Evolutionary conservation across 257 asterid genomes (phyloP), one percentile per base, ranked within the genome.

Genomic region (Gentiana straminea): DNA sequence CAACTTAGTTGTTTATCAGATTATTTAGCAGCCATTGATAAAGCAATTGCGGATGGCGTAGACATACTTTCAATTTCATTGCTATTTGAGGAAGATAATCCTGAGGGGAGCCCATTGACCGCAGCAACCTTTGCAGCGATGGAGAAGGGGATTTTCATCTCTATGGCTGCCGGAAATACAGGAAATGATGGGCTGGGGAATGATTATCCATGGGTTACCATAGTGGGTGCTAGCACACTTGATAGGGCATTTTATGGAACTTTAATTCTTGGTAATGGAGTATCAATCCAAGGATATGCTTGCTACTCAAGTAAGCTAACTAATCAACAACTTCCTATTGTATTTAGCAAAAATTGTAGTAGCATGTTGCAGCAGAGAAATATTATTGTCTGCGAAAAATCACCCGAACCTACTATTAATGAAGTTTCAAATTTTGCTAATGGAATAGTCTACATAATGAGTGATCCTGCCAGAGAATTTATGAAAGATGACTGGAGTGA

Each of bases 21-120:
- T 46, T 67, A 56, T 5, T 70, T 81, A 7, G 85, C 85, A 0
- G 89, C 76, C 1, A 75, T 81, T 1, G 89, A 81, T 11, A 0
- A 71, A 38, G 89, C 83, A 0, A 79, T 81, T 5, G 68, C 63
- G 0, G 86, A 74, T 35, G 81, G 81, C 0, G 79, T 80, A 1
- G 86, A 74, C 44, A 48, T 80, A 0, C 5, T 80, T 33, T 77
- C 83, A 0, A 59, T 80, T 7, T 77, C 86, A 34, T 63, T 47
- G 62, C 47, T 36, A 39, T 53, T 1, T 10, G 37, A 49, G 5
- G 1, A 12, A 13, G 2, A 4, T 8, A 8, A 43, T 5, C 32
- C 71, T 47, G 69, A 77, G 2, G 66, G 64, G 33, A 58, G 74
- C 37, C 83, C 79, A 0, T 41, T 74, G 0, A 81, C 84, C 0